Conservation (phyloP, 2,329 filamentous ascomycete species). For the Nectriaceae sp. region DNA sequence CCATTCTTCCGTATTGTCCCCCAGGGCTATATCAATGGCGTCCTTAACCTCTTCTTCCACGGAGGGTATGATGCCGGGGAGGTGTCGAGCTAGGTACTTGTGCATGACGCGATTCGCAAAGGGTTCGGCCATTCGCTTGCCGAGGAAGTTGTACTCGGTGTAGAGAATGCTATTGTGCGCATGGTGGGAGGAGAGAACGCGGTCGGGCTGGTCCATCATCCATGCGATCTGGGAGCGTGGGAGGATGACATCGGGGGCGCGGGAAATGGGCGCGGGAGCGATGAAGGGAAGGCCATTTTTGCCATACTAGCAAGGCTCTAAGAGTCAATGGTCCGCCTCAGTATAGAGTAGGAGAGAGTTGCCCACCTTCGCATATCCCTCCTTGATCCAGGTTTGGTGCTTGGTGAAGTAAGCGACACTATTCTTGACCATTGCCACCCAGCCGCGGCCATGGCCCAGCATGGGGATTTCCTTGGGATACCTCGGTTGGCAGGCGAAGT, state of each 20-base stretch:
- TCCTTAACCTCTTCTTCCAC: slow-evolving; percentile 42
- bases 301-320: slow-evolving; percentile 35
- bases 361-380: slow-evolving; percentile 45
- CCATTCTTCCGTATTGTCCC: slow-evolving; percentile 37
- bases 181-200: slow-evolving; percentile 40
- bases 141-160: slow-evolving; percentile 45
- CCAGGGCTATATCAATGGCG: slow-evolving; percentile 38
- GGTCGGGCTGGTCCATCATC: slow-evolving; percentile 51
- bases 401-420: slow-evolving; percentile 40
- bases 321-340: too few relatives aligned
- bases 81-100: slow-evolving; percentile 44
- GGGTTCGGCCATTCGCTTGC: slow-evolving; percentile 33
- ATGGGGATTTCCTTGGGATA: slow-evolving; percentile 43
- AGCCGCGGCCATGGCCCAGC: slow-evolving; percentile 39
- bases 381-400: slow-evolving; percentile 42
- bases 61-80: slow-evolving; percentile 40
- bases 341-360: not conserved
- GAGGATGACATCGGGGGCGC: slow-evolving; percentile 46
- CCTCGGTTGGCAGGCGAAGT: slow-evolving; percentile 40
- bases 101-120: slow-evolving; percentile 46
- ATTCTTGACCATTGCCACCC: slow-evolving; percentile 40
- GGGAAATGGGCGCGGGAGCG: slow-evolving; percentile 41
- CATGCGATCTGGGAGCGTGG: slow-evolving; percentile 45
- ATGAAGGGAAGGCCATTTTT: slow-evolving; percentile 44
- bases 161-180: slow-evolving; percentile 43